Conservation (phyloP, 129 eudicot species). For the Artemisia annua region DNA sequence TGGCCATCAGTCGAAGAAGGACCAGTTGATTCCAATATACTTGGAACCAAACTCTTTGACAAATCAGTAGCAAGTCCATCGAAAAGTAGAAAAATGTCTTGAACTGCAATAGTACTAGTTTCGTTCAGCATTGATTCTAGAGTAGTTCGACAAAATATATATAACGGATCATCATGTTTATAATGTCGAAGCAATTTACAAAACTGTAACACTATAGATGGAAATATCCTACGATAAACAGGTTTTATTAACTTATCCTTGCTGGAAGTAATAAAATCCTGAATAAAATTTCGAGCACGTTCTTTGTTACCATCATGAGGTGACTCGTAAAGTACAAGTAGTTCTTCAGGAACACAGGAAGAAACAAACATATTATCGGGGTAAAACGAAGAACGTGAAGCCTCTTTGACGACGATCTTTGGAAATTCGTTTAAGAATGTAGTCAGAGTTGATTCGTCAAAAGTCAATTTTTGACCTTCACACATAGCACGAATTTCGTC, state of each 20-base stretch:
- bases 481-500: background rate
- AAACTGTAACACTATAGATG: slow-evolving; percentile 61
- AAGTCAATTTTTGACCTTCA: no score
- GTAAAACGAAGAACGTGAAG: slow-evolving; percentile 29
- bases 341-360: slow-evolving; percentile 47
- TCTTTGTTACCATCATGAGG: slow-evolving; percentile 27
- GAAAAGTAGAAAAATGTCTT: background rate
- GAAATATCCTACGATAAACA: slow-evolving; percentile 26
- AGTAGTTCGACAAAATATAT: slow-evolving; percentile 48
- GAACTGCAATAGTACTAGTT: background rate
- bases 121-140: slow-evolving; percentile 47
- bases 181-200: slow-evolving; percentile 54
- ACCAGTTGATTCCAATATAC: slow-evolving; percentile 10
- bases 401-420: slow-evolving; percentile 11
- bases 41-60: background rate
- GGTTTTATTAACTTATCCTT: slow-evolving; percentile 23
- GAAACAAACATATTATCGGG: slow-evolving; percentile 47
- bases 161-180: slow-evolving; percentile 43
- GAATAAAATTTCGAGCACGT: slow-evolving; percentile 46
- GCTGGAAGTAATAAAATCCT: slow-evolving; percentile 31
- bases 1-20: background rate
- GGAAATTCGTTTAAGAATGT: background rate
- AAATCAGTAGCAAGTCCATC: background rate
- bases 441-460: no score
- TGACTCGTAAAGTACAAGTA: slow-evolving; percentile 59